phyloP scores from a whole-genome alignment of 345 rosid genomes.

The Pelargonium nanum region DNA sequence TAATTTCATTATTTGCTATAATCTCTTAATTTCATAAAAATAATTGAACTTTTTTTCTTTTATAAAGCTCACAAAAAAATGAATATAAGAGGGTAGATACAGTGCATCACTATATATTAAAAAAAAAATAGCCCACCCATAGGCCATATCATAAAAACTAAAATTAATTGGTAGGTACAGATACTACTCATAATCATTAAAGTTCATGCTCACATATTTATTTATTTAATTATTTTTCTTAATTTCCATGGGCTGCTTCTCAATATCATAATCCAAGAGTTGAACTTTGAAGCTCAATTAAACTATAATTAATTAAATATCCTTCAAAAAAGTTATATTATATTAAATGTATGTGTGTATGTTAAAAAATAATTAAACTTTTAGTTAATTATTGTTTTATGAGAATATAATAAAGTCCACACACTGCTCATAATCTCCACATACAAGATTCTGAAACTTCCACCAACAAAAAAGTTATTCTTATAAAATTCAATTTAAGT shows the following conservation, averaged over 20 bases:
- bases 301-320: too few relatives aligned
- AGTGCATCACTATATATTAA: background rate
- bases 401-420: background rate
- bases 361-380: too few relatives aligned
- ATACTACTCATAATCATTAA: background rate
- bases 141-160: background rate
- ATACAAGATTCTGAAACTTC: background rate
- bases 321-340: background rate
- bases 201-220: background rate
- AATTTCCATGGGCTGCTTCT: background rate
- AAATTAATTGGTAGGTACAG: background rate
- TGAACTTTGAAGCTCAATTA: background rate
- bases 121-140: background rate
- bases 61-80: too few relatives aligned
- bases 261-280: background rate
- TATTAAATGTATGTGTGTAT: too few relatives aligned
- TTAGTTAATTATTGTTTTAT: too few relatives aligned
- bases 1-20: too few relatives aligned
- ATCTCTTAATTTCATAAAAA: too few relatives aligned
- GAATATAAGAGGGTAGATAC: background rate
- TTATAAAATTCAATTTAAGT: too few relatives aligned
- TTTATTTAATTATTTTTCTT: too few relatives aligned
- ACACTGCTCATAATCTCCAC: background rate
- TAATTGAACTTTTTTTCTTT: too few relatives aligned
- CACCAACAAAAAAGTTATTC: too few relatives aligned